These are phyloP conservation scores for Aegle marmelos DNA, from an alignment of 345 rosid genomes.

Conservation along the genomic window DNA sequence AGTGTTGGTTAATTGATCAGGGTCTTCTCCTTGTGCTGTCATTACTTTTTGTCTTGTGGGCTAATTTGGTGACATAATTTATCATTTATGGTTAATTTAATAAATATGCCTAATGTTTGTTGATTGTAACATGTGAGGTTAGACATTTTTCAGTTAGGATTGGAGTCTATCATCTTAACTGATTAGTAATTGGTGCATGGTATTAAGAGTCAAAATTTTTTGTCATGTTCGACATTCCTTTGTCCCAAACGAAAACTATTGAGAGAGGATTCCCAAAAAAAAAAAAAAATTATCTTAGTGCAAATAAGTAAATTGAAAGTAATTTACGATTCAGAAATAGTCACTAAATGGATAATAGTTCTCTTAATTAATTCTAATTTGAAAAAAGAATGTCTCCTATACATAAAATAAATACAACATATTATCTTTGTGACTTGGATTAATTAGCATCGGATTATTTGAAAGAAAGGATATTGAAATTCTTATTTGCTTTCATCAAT, in stretches of 20 bases:
- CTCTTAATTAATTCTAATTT: too few species aligned
- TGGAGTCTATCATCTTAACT: not conserved
- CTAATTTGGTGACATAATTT: not conserved
- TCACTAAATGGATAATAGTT: too few species aligned
- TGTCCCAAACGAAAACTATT: not conserved
- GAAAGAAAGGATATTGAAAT: not conserved
- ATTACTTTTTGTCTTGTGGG: not conserved
- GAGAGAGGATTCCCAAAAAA: too few species aligned
- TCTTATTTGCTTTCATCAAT: not conserved
- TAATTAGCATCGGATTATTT: not conserved
- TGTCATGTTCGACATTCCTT: too few species aligned
- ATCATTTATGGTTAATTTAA: not conserved
- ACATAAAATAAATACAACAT: too few species aligned
- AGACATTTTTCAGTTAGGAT: not conserved
- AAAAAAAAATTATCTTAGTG: too few species aligned
- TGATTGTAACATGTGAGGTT: not conserved
- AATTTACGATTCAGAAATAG: too few species aligned
- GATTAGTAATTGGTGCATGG: too few species aligned
- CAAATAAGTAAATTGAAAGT: not conserved
- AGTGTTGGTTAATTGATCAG: not conserved
- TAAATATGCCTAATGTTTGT: not conserved
- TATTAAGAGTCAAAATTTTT: too few species aligned
- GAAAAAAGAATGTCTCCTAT: too few species aligned
- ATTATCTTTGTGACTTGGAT: not conserved
- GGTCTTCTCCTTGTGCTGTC: not conserved